Evolutionary conservation across 805 yeast genomes (phyloP), one percentile per base, ranked within the genome.

Genomic region (Suhomyces canberraensis): DNA sequence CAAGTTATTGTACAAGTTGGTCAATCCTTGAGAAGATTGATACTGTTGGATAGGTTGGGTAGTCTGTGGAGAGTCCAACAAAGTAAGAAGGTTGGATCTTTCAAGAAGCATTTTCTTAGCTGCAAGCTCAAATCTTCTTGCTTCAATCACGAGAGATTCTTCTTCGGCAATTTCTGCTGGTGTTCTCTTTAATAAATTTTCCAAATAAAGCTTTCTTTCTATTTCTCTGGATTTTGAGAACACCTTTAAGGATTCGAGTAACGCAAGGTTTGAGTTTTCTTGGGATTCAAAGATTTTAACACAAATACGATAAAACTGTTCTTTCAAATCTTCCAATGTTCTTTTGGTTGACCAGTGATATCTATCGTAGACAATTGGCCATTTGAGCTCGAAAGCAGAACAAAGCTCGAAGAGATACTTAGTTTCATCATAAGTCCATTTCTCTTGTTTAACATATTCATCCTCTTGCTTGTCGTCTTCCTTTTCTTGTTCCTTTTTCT

Each of bases 161-260:
- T 93, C 99, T 64, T 93, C 98, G 0, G 98, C 98, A 30, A 93
- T 86, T 56, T 93, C 98, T 0, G 97, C 95, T 1, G 98, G 97
- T 2, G 91, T 79, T 47, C 99, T 69, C 25, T 79, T 79, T 29
- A 91, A 69, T 25, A 93, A 65, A 42, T 86, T 77, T 48, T 81
- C 81, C 31, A 93, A 62, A 54, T 91, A 91, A 35, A 76, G 76
- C 50, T 93, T 93, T 43, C 98, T 75, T 48, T 81, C 87, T 15
- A 73, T 42, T 57, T 93, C 98, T 46, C 77, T 79, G 5, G 73
- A 71, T 48, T 79, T 81, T 26, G 86, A 79, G 55, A 73, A 93
- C 15, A 79, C 56, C 29, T 64, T 71, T 51, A 93, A 69, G 18
- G 80, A 71, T 20, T 81, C 81, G 14, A 83, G 69, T 27, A 88